Evolutionary conservation across 345 rosid genomes (phyloP), one percentile per base, ranked within the genome.

Genomic region (thale cress (Arabidopsis thaliana)): DNA sequence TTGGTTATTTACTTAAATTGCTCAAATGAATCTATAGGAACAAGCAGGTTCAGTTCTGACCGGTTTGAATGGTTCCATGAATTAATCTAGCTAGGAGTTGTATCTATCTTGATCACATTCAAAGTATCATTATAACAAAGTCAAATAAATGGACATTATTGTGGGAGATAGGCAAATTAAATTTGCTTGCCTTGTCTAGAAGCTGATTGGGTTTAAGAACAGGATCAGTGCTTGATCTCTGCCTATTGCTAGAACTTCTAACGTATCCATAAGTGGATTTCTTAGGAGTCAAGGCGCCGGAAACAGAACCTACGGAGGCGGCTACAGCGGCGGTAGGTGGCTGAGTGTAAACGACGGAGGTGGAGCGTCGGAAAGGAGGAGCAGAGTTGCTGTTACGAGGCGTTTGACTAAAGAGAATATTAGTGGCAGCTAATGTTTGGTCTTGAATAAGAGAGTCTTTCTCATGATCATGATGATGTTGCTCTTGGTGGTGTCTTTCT

Each of bases 201-300:
- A 96, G 88, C 87, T 96, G 97, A 42, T 89, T 91, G 28, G 97
- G 99, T 79, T 87, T 87, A 49, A 93, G 74, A 68, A 92, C 82
- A 55, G 91, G 98, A 81, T 96, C 97, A 16, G 93, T 85, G 63
- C 91, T 93, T 41, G 97, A 88, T 60, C 97, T 83, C 55, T 96
- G 87, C 78, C 98, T 82, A 36, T 93, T 86, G 79, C 97, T 96
- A 16, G 98, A 89, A 76, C 97, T 96, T 78, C 97, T 86, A 6
- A 78, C 81, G 14, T 50, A 72, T 59, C 61, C 82, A 72, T 36
- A 14, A 48, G 25, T 59, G 24, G 96, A 88, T 76, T 90, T 81
- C 79, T 84, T 88, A 61, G 79, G 81, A 80, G 84, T 89, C 82
- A 82, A 81, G 24, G 91, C 72, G 59, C 83, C 83, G 23, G 80